Evolutionary conservation across 2,329 filamentous ascomycete genomes (phyloP), one percentile per base, ranked within the genome.

Genomic region (Tolypocladium endophyticum): DNA sequence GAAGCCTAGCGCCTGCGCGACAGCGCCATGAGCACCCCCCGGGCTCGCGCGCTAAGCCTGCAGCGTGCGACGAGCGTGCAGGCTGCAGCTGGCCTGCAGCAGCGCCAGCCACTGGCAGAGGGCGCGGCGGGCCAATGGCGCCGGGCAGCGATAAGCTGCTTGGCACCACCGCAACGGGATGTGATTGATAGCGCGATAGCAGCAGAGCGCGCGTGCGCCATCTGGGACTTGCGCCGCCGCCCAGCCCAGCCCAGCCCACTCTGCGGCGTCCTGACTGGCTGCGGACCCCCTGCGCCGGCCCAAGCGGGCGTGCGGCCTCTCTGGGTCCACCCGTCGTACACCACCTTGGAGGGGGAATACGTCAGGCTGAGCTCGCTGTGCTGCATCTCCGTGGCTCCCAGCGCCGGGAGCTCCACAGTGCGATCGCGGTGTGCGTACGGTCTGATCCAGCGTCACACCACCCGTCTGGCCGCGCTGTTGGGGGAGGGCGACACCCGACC

Each of bases 301-400:
- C 50, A 55, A 52, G 58, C 58, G 58, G 58, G 35, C 53, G 33
- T 35, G 36, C 58, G 39, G 58, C 58, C 58, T 54, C 54, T 56
- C 58, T 36, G 23, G 33, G 2, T 6, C 58, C 53, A 59, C 54
- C 54, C 25, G n/a, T 43, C 36, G 25, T 53, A 56, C 58, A 59
- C 58, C 52, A 41, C 58, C 56, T 35, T n/a, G 5, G 47, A 9
- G 8, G 28, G 18, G 47, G 8, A 2, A 7, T 35, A 36, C 45
- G 56, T 52, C 47, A 52, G 53, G 58, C 28, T 35, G 58, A 56
- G 38, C 23, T 36, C 12, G 43, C 43, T 45, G 41, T 11, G 20
- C 9, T 23, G 41, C 41, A 11, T 45, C 41, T n/a, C 41, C 9
- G 20, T 45, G 41, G 41, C 41, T 14, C 6, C 41, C 20, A 23